Conservation (phyloP, 164 flowering plant genomes). For the Vitis rupestris region DNA sequence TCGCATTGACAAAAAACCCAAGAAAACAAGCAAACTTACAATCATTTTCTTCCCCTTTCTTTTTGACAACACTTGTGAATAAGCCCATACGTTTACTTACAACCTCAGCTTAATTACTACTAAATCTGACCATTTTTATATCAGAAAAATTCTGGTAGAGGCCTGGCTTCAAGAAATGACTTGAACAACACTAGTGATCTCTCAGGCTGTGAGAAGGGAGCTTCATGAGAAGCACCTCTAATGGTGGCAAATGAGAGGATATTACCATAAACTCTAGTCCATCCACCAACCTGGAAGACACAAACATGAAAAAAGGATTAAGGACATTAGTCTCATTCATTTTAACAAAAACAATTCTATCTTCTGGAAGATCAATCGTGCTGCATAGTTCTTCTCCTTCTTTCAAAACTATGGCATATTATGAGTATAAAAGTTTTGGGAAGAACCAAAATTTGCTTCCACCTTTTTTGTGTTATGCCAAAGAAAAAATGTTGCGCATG, state of each 20-base stretch:
- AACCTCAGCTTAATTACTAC: neutral
- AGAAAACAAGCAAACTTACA: neutral
- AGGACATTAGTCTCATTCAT: too few relatives aligned
- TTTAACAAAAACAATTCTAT: neutral
- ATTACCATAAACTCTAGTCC: constrained; percentile 48
- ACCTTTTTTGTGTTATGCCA: too few relatives aligned
- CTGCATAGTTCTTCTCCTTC: neutral
- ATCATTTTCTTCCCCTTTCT: neutral
- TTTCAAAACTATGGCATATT: too few relatives aligned
- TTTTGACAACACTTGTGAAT: too few relatives aligned
- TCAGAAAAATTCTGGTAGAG: constrained; percentile 20
- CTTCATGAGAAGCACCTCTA: constrained; percentile 30
- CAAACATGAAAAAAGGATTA: too few relatives aligned
- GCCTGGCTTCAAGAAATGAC: constrained; percentile 24
- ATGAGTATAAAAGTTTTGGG: too few relatives aligned
- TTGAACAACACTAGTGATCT: constrained; percentile 32
- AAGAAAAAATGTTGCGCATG: too few relatives aligned
- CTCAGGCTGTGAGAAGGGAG: constrained; percentile 34
- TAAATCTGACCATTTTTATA: neutral
- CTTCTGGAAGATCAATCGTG: neutral
- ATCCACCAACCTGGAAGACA: constrained; percentile 52
- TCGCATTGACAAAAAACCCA: neutral
- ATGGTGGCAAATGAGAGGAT: constrained; percentile 32
- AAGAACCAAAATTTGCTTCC: too few relatives aligned
- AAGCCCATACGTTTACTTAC: neutral